These are phyloP conservation scores for Aegilops umbellulata DNA, from an alignment of 176 grass and related monocot species.

Conservation along the genomic window DNA sequence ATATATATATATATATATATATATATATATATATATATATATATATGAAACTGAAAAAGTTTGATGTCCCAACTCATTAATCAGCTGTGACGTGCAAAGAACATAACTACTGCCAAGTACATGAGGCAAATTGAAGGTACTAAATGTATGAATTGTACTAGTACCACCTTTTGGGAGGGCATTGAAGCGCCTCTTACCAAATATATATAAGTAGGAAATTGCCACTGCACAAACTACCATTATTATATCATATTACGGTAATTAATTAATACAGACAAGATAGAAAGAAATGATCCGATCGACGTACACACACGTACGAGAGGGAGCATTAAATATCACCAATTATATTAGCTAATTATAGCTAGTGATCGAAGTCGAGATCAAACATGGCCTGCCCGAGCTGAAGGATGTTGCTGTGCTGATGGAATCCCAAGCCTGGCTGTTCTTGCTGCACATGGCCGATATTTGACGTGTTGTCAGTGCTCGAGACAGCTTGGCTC, in stretches of 20 bases:
- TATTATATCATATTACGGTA: slow-evolving; percentile 47
- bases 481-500: slow-evolving; percentile 36
- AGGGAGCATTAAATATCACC: slow-evolving; percentile 13
- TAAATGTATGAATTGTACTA: neutral
- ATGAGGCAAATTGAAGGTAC: neutral
- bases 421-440: slow-evolving; percentile 39
- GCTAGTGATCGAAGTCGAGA: slow-evolving; percentile 60
- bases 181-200: neutral
- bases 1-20: no score
- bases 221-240: slow-evolving; percentile 41
- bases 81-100: neutral
- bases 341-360: neutral
- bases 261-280: slow-evolving; percentile 38
- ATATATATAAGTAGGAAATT: slow-evolving; percentile 15
- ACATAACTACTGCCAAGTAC: neutral
- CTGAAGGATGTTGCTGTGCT: slow-evolving; percentile 64
- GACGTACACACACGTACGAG: slow-evolving; percentile 11
- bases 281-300: slow-evolving; percentile 18
- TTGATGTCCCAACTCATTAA: neutral
- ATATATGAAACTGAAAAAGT: neutral
- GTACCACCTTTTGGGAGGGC: neutral
- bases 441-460: slow-evolving; percentile 43
- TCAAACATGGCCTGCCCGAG: slow-evolving; percentile 70
- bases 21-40: no score
- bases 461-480: slow-evolving; percentile 50